Conservation (phyloP, 768 basidiomycete genomes). For the Hirschioporus abietinus region DNA sequence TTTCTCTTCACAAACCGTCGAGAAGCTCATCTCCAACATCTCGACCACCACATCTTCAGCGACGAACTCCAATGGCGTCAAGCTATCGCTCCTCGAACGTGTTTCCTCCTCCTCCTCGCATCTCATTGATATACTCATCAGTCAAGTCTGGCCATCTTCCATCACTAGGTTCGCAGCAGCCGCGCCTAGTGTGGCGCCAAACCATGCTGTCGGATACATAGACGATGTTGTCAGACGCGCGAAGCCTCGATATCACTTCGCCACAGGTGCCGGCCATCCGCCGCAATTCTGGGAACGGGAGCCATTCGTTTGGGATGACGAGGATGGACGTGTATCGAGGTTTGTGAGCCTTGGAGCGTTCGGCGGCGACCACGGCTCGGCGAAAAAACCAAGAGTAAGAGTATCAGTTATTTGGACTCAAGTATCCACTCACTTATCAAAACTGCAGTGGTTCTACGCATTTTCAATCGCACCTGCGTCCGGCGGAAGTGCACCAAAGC, state of each 20-base stretch:
- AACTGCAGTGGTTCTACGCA: constrained; percentile 90
- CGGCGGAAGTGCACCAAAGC: constrained; percentile 27
- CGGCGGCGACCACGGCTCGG: constrained; percentile 50
- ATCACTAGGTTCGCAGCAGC: constrained; percentile 57
- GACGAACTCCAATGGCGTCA: constrained; percentile 46
- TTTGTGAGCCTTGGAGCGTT: constrained; percentile 90
- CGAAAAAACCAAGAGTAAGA: constrained; percentile 83
- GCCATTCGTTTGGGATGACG: constrained; percentile 81
- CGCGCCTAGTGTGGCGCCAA: constrained; percentile 42
- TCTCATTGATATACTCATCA: constrained; percentile 75
- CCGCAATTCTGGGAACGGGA: constrained; percentile 94
- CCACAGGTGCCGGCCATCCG: constrained; percentile 55
- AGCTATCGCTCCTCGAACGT: constrained; percentile 58
- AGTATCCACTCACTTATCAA: not conserved
- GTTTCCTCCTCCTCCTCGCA: constrained; percentile 56
- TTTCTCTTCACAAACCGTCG: constrained; percentile 64
- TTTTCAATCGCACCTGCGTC: constrained; percentile 71
- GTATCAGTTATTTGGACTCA: not conserved
- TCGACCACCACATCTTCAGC: constrained; percentile 41
- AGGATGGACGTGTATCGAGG: constrained; percentile 59
- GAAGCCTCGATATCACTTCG: constrained; percentile 87
- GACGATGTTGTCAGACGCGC: constrained; percentile 59
- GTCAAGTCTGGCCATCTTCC: constrained; percentile 68
- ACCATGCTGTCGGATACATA: constrained; percentile 22
- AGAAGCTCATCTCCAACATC: constrained; percentile 68